Base-by-base conservation (phyloP, 2,329 filamentous ascomycete species). In the Sarocladium brachiariae region DNA sequence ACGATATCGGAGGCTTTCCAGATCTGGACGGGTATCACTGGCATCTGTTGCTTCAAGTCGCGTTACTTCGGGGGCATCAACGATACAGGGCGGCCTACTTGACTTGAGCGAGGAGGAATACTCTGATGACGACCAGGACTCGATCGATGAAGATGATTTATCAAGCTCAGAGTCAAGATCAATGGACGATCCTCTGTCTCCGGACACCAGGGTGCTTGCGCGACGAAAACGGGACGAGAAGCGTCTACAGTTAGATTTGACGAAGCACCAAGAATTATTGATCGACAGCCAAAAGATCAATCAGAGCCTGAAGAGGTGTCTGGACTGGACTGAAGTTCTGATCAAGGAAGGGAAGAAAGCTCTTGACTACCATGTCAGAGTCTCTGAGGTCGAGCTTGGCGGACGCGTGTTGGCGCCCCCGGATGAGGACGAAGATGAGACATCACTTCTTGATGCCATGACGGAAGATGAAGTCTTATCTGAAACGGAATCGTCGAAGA, bases 271-370 rank as follows among this genome's bases (percentile, higher is more conserved):
- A 57, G 86, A 96, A 61, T 74, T 97, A 1, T 78, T 99, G 8
- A 74, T 90, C 34, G 91, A 96, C 64, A 93, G 87, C 57, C 90
- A 96, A 62, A 95, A 90, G 70, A 90, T 97, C 75, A 97, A 96
- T 63, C 88, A 95, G 65, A 95, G 88, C 64, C 78, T 99, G 41
- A 95, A 89, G 65, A 80, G 89, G 45, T 99, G 93, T 65, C 76
- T 96, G 30, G 83, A 84, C 57, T 92, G 89, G 80, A 95, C 91
- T 0, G 92, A 99, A 63, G 84, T 87, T 55, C 77, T 99, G 39
- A 96, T 99, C 64, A 84, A 81, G 46, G 90, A 96, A 58, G 93
- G 87, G 5, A 87, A 84, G 61, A 92, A 89, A 63, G 93, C 93
- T 0, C 76, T 99, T 2, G 85, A 86, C 45, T 96, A 96, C 63